Conservation (phyloP, 169 alveolate genomes). For the Eimeria maxima region DNA sequence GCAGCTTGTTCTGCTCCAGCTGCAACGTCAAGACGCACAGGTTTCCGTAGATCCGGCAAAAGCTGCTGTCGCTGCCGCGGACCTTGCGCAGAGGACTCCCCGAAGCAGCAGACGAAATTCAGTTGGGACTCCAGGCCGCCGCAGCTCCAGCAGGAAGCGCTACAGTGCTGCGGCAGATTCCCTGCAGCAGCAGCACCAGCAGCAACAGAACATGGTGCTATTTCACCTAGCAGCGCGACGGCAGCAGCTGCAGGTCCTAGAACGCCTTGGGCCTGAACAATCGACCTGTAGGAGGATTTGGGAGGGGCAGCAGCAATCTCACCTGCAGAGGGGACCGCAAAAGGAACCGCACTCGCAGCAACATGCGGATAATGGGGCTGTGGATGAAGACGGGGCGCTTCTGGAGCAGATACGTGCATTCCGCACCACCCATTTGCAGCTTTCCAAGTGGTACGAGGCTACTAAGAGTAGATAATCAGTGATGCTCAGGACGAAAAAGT, state of each 20-base stretch:
- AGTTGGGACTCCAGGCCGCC: constrained; percentile 51
- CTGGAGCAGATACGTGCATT: constrained; percentile 49
- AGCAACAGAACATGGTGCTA: constrained; percentile 73
- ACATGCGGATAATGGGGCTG: background rate
- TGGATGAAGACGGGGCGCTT: background rate
- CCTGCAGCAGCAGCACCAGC: constrained; percentile 56
- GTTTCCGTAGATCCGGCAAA: background rate
- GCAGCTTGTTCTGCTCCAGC: constrained; percentile 69
- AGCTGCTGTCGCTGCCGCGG: constrained; percentile 44
- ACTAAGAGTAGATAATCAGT: background rate
- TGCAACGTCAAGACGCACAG: constrained; percentile 33
- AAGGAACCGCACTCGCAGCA: background rate
- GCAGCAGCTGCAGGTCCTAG: constrained; percentile 67
- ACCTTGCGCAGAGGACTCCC: constrained; percentile 52
- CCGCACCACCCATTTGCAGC: constrained; percentile 59
- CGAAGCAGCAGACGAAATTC: constrained; percentile 68
- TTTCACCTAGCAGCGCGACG: constrained; percentile 72
- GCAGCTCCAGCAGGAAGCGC: constrained; percentile 60
- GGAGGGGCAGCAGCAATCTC: background rate
- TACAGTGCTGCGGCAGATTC: constrained; percentile 68
- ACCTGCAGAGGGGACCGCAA: background rate
- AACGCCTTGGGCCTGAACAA: constrained; percentile 13
- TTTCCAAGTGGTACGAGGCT: constrained; percentile 76
- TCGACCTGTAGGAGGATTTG: background rate
- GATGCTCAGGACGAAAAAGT: background rate